phyloP scores from a whole-genome alignment of 2,329 filamentous ascomycete genomes.

The Colletotrichum caudatum region DNA sequence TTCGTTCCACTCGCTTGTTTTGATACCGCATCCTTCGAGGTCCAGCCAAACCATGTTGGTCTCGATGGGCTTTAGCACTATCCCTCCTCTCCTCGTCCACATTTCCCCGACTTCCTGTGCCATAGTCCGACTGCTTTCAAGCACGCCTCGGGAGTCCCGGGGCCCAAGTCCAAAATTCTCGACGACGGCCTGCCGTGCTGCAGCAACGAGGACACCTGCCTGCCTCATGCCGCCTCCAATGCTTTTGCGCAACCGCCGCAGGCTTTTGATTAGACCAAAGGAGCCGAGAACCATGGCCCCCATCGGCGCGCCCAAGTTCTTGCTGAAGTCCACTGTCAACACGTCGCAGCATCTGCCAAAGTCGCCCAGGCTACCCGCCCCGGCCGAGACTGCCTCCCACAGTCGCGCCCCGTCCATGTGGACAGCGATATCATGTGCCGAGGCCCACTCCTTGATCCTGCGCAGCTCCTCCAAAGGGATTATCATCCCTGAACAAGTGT shows the following conservation, averaged over 20 bases:
- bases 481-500: slow-evolving; percentile 67
- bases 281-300: slow-evolving; percentile 61
- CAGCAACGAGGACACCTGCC: slow-evolving; percentile 79
- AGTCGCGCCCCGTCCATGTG: slow-evolving; percentile 66
- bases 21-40: slow-evolving; percentile 10
- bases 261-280: slow-evolving; percentile 70
- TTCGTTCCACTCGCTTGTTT: slow-evolving; percentile 19
- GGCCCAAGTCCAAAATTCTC: slow-evolving; percentile 76
- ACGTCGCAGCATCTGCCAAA: slow-evolving; percentile 63
- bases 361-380: slow-evolving; percentile 56
- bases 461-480: slow-evolving; percentile 75
- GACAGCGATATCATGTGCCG: slow-evolving; percentile 57
- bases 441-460: slow-evolving; percentile 74
- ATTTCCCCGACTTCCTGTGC: slow-evolving; percentile 69
- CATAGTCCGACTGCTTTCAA: slow-evolving; percentile 66
- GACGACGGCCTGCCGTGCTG: slow-evolving; percentile 81
- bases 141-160: slow-evolving; percentile 47
- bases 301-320: slow-evolving; percentile 65
- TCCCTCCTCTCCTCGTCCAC: slow-evolving; percentile 75
- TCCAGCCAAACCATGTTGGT: slow-evolving; percentile 83
- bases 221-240: slow-evolving; percentile 85
- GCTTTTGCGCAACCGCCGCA: slow-evolving; percentile 82
- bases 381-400: slow-evolving; percentile 62
- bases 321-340: slow-evolving; percentile 70
- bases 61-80: slow-evolving; percentile 72